A percentile compares a stretch with the other conserved stretches of the same genome.
phyloP scores from a whole-genome alignment of 176 grass and related monocot genomes.

The bread wheat (Triticum aestivum) region IWGSC_CS_RefSeq_v2.1 NC_057814.1:450286177-450286676 shows the following conservation, averaged over 20 bases:
- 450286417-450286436: constrained; percentile 26
- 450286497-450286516: constrained; percentile 63
- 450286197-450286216: constrained; percentile 51
- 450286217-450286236: constrained; percentile 36
- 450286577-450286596: constrained; percentile 65
- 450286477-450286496: constrained; percentile 62
- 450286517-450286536: constrained; percentile 45
- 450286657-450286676: constrained; percentile 48
- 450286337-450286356: constrained; percentile 41
- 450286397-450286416: constrained; percentile 22
- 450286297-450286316: background rate
- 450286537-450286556: constrained; percentile 40
- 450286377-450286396: constrained; percentile 34
- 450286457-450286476: constrained; percentile 63
- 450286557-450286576: constrained; percentile 68
- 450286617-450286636: constrained; percentile 56
- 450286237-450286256: constrained; percentile 41
- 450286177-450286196: constrained; percentile 47
- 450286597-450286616: constrained; percentile 41
- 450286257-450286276: constrained; percentile 60
- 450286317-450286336: background rate
- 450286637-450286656: constrained; percentile 63
- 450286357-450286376: constrained; percentile 31
- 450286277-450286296: constrained; percentile 45
- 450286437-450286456: constrained; percentile 59